These are phyloP conservation scores for Plenodomus biglobosus DNA, from an alignment of 2,329 filamentous ascomycete genomes.

Conservation along the genomic window DNA sequence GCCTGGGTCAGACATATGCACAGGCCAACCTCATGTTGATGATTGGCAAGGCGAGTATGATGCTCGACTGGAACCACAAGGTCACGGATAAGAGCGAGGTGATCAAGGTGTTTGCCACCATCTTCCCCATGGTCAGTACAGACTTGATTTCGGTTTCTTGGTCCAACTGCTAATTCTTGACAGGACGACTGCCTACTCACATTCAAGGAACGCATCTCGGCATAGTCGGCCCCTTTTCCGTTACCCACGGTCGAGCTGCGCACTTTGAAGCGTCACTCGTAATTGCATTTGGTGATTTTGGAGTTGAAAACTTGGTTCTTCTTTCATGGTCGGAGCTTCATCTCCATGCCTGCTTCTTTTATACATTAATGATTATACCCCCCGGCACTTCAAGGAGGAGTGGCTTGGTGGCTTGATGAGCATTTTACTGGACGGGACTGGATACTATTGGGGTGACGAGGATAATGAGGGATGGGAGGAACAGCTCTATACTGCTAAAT, in stretches of 20 bases:
- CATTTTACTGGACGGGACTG: constrained; percentile 14
- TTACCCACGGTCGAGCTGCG: constrained; percentile 19
- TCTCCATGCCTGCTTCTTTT: constrained; percentile 19
- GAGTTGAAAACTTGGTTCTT: constrained; percentile 19
- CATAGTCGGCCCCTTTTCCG: constrained; percentile 14
- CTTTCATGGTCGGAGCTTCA: constrained; percentile 15
- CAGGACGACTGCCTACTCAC: constrained; percentile 83
- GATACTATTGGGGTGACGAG: constrained; percentile 10
- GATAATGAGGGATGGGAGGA: not conserved
- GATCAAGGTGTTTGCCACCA: constrained; percentile 97
- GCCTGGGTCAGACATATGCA: constrained; percentile 89
- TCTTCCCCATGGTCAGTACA: constrained; percentile 84
- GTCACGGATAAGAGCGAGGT: constrained; percentile 82
- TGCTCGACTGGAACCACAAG: constrained; percentile 88
- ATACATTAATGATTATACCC: constrained; percentile 34
- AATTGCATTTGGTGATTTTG: constrained; percentile 27
- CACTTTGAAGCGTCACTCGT: constrained; percentile 28
- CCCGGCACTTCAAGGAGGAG: constrained; percentile 14
- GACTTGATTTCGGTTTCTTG: not conserved
- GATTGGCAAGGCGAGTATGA: constrained; percentile 84
- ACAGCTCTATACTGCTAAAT: not conserved
- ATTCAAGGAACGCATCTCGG: constrained; percentile 54
- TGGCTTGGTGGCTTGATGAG: constrained; percentile 16
- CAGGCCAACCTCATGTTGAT: constrained; percentile 85
- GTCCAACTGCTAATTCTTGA: constrained; percentile 16